Percentiles rank a stretch among this genome's conserved stretches.
Evolutionary conservation across 805 yeast genomes (phyloP).

Genomic region (Wickerhamomyces subpelliculosus): DNA sequence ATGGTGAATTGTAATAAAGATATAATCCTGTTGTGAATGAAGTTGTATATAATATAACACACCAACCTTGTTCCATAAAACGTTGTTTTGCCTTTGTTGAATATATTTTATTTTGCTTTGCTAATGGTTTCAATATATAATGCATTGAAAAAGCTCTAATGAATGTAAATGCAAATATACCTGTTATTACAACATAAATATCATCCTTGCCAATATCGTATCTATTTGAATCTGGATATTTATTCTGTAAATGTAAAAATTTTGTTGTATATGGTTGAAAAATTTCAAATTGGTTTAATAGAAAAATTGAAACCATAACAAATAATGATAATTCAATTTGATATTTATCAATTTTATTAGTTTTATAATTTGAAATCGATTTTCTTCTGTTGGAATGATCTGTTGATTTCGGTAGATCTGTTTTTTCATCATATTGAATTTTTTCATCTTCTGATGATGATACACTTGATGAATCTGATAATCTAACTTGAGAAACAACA

Average conservation of each 20-base stretch:
- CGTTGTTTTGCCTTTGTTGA: constrained; percentile 50
- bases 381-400: background rate
- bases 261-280: constrained; percentile 25
- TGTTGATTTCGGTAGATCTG: background rate
- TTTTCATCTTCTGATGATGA: constrained; percentile 1
- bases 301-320: constrained; percentile 14
- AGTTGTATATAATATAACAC: constrained; percentile 47
- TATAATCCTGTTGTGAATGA: constrained; percentile 52
- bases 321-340: constrained; percentile 23
- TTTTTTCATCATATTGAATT: background rate
- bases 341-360: constrained; percentile 18
- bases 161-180: constrained; percentile 50
- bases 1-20: constrained; percentile 51
- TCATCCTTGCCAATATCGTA: constrained; percentile 58
- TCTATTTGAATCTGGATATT: constrained; percentile 15
- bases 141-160: constrained; percentile 57
- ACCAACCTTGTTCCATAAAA: constrained; percentile 88
- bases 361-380: constrained; percentile 1
- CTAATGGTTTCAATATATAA: constrained; percentile 50
- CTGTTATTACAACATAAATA: constrained; percentile 42
- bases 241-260: constrained; percentile 36
- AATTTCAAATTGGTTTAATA: constrained; percentile 21
- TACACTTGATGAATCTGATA: background rate
- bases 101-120: constrained; percentile 36
- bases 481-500: background rate